phyloP scores from a whole-genome alignment of 169 alveolate species.

The Miamiensis avidus region DNA sequence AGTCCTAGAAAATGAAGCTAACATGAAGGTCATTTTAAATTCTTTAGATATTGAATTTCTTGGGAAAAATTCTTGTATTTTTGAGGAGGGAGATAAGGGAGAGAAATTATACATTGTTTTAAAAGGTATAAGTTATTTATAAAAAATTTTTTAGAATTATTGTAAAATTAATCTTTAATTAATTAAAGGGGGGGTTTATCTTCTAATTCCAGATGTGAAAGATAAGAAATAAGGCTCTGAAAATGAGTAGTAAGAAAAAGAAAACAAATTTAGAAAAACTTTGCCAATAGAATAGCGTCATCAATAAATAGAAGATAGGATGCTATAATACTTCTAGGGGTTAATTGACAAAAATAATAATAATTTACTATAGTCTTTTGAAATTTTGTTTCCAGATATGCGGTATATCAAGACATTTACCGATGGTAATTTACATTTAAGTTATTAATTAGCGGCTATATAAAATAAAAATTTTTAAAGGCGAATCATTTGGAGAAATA shows the following conservation, averaged over 20 bases:
- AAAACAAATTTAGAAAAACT: not conserved
- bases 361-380: not conserved
- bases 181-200: not conserved
- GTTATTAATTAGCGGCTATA: not conserved
- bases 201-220: not conserved
- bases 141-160: not conserved
- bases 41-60: not conserved
- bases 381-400: not conserved
- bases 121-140: not conserved
- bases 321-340: too few species aligned
- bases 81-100: not conserved
- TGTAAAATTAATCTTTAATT: too few species aligned
- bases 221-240: not conserved
- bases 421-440: not conserved
- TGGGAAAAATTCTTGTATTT: not conserved
- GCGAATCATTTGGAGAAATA: constrained; percentile 21
- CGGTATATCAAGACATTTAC: not conserved
- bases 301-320: too few species aligned
- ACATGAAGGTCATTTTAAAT: too few species aligned
- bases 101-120: not conserved
- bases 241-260: too few species aligned
- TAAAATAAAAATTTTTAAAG: not conserved
- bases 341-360: too few species aligned
- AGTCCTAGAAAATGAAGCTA: not conserved
- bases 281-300: too few species aligned